A percentile compares a stretch with the other conserved stretches of the same genome.
Conservation (phyloP, 192 early-diverging fungal species). For the Coemansia sp. region DNA sequence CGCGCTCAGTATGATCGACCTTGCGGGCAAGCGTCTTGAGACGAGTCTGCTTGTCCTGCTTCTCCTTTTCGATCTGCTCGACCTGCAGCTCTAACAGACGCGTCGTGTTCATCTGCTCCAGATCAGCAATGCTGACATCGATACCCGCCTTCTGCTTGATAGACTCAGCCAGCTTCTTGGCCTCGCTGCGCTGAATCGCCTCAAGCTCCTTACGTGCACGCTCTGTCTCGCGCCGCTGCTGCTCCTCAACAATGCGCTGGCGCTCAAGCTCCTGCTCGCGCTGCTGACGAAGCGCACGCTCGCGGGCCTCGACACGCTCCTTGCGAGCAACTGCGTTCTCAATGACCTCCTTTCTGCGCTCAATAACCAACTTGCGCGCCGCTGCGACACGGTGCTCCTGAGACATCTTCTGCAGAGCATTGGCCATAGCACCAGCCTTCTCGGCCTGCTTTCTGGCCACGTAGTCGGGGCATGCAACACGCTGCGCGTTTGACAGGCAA, state of each 20-base stretch:
- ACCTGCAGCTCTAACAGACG: constrained; percentile 81
- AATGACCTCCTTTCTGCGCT: constrained; percentile 76
- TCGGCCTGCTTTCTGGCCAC: constrained; percentile 65
- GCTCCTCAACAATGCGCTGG: constrained; percentile 81
- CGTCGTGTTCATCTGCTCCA: constrained; percentile 79
- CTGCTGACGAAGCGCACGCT: constrained; percentile 67
- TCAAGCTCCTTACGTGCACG: constrained; percentile 73
- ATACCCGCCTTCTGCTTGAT: constrained; percentile 67
- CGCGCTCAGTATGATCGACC: constrained; percentile 91
- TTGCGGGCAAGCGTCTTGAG: constrained; percentile 73
- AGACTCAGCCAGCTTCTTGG: constrained; percentile 79
- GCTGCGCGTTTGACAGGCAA: constrained; percentile 80
- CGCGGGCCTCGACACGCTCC: constrained; percentile 83
- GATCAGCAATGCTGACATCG: constrained; percentile 65
- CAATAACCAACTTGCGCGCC: constrained; percentile 83
- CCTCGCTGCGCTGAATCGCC: constrained; percentile 80
- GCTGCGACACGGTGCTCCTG: constrained; percentile 79
- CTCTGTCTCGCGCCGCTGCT: constrained; percentile 78
- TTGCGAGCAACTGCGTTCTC: constrained; percentile 72
- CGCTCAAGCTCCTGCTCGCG: constrained; percentile 83
- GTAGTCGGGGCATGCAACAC: constrained; percentile 77
- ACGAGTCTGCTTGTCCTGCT: constrained; percentile 75
- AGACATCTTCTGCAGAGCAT: constrained; percentile 71
- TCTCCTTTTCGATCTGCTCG: constrained; percentile 88
- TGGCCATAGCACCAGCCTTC: constrained; percentile 66